These are phyloP conservation scores for Aspergillus ochraceus DNA, from an alignment of 2,329 filamentous ascomycete genomes.

Conservation along the genomic window DNA sequence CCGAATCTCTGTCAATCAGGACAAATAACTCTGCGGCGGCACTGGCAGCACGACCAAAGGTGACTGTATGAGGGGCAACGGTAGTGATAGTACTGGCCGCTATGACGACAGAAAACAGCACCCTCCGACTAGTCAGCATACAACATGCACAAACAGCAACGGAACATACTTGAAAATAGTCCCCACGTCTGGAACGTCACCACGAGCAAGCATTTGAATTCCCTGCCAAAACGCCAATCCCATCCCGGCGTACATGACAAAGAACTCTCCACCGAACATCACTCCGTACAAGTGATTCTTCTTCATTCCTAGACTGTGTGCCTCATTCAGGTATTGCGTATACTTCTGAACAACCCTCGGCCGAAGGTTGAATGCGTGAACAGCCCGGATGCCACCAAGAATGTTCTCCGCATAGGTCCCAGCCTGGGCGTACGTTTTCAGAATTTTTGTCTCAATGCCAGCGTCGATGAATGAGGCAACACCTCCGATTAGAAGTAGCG, in stretches of 20 bases:
- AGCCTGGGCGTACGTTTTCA: not conserved
- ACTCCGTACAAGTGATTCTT: conserved; percentile 19
- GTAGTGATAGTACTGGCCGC: conserved; percentile 31
- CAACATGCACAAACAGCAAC: too few species aligned
- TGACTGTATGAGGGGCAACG: conserved; percentile 38
- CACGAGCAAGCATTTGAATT: too few species aligned
- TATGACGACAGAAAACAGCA: conserved; percentile 22
- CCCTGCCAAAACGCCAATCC: too few species aligned
- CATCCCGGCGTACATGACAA: too few species aligned
- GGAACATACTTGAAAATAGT: too few species aligned
- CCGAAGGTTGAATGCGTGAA: conserved; percentile 25
- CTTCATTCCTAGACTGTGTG: conserved; percentile 16
- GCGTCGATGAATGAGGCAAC: not conserved
- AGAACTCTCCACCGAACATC: too few species aligned
- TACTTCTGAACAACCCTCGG: conserved; percentile 17
- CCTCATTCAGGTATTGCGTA: conserved; percentile 18
- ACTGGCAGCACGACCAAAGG: conserved; percentile 42
- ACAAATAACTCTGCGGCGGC: conserved; percentile 43
- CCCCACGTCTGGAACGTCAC: too few species aligned
- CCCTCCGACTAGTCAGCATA: too few species aligned
- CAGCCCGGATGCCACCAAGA: conserved; percentile 7
- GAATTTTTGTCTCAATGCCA: not conserved
- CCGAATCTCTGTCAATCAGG: conserved; percentile 32
- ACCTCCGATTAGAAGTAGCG: not conserved
- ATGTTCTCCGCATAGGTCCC: not conserved